Conservation (phyloP, 179 eudicot species). For the Sideroxylon spinosum region DNA sequence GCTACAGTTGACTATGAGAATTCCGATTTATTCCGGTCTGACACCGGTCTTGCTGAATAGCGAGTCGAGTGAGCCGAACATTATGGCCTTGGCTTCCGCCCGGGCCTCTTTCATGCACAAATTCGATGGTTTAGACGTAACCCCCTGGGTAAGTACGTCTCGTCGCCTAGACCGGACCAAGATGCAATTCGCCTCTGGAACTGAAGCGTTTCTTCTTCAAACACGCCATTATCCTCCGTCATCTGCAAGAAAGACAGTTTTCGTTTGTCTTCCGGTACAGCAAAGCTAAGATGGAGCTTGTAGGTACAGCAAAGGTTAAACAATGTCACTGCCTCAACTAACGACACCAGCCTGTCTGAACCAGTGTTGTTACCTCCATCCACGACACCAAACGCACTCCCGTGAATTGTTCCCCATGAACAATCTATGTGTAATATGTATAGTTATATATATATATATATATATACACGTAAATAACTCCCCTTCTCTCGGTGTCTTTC, state of each 20-base stretch:
- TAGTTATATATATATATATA: too few species aligned
- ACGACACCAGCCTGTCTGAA: too few species aligned
- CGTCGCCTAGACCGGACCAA: constrained; percentile 68
- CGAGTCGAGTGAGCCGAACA: constrained; percentile 57
- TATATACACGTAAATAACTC: too few species aligned
- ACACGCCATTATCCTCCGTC: constrained; percentile 45
- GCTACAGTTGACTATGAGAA: constrained; percentile 69
- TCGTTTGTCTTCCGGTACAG: constrained; percentile 53
- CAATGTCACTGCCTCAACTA: too few species aligned
- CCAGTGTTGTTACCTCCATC: too few species aligned
- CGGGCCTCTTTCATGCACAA: constrained; percentile 51
- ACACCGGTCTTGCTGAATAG: constrained; percentile 51
- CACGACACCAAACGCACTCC: too few species aligned
- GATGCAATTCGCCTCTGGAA: constrained; percentile 49
- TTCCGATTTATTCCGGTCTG: constrained; percentile 52
- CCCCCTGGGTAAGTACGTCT: constrained; percentile 59
- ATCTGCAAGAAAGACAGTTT: constrained; percentile 55
- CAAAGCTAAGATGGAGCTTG: too few species aligned
- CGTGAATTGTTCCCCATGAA: too few species aligned
- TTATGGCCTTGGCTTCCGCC: constrained; percentile 56
- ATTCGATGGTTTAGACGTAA: constrained; percentile 46
- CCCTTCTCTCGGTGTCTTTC: too few species aligned
- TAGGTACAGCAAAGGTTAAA: too few species aligned
- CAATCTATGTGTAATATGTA: too few species aligned
- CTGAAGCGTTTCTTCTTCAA: constrained; percentile 45